Conservation (phyloP, 768 basidiomycete genomes). For the Rhizopogon sp. region DNA sequence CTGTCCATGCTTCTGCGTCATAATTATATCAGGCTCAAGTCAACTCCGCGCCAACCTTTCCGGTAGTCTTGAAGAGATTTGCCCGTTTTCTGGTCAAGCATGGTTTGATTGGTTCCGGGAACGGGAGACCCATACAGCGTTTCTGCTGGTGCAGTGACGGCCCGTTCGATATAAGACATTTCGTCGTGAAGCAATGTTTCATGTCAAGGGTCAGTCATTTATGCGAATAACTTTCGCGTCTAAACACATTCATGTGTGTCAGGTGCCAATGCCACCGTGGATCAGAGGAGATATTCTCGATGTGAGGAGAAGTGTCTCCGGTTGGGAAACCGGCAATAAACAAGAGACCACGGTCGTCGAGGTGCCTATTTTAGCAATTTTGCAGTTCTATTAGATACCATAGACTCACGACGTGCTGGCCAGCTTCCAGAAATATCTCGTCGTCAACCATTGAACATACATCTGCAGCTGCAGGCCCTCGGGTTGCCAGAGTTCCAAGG, state of each 20-base stretch:
- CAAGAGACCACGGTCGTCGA: conserved; percentile 6
- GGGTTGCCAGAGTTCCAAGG: conserved; percentile 75
- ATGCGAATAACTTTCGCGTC: background rate
- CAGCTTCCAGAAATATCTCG: conserved; percentile 15
- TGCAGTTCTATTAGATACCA: background rate
- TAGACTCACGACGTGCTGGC: background rate
- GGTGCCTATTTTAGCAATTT: conserved; percentile 9
- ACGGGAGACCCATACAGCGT: conserved; percentile 50
- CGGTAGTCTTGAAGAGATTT: conserved; percentile 59
- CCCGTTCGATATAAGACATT: conserved; percentile 79
- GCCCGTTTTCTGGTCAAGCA: conserved; percentile 65
- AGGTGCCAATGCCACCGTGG: conserved; percentile 72
- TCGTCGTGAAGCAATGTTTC: conserved; percentile 86
- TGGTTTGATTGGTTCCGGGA: conserved; percentile 58
- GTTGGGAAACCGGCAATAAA: conserved; percentile 27
- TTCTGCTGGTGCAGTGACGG: conserved; percentile 86
- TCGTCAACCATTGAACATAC: conserved; percentile 51
- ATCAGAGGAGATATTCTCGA: conserved; percentile 71
- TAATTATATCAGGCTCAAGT: conserved; percentile 62
- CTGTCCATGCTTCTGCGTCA: conserved; percentile 1
- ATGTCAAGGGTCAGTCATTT: conserved; percentile 62
- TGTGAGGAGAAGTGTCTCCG: conserved; percentile 55
- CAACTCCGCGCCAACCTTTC: conserved; percentile 71
- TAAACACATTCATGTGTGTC: conserved; percentile 5
- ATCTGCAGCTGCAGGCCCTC: conserved; percentile 71